Evolutionary conservation across 176 grass and related monocot species (phyloP), one percentile per base, ranked within the genome.

Genomic region (Saccharum officinarum): DNA sequence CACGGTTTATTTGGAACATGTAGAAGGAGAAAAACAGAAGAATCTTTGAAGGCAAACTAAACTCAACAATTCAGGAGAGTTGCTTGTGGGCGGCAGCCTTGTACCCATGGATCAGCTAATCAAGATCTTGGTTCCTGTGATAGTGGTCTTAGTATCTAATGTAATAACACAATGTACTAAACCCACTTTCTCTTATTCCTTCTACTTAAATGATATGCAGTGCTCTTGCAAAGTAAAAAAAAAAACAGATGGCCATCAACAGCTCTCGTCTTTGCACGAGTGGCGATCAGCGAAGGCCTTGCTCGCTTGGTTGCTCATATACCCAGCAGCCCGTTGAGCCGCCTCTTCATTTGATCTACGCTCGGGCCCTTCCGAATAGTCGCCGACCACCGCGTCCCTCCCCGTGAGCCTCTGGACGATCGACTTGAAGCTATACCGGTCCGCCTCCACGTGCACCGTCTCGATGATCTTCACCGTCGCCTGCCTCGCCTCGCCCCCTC

Each of bases 331-430:
- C 9, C 26, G 46, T 2, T 25, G 26, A 23, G 71, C 37, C 47
- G 23, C 60, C 57, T 2, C 60, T 38, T 87, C 69, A 3, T 66
- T 23, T 31, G 61, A 15, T 38, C 36, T 3, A 31, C 47, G 45
- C 50, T 62, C 66, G 1, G 69, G 45, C 38, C 70, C 25, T 0
- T 68, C 62, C 49, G 62, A 9, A 37, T 36, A 39, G 63, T 50
- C 71, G 18, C 78, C 75, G 52, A 34, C 75, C 80, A 72, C 69
- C 75, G 81, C 74, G 30, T 89, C 87, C 67, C 68, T 80, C 8
- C 81, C 87, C 33, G 87, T 89, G 81, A 89, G 23, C 81, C 60
- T 84, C 75, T 89, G 87, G 18, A 80, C 87, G 81, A 89, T 36
- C 1, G 87, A 84, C 81, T 84, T 89, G 81, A 89, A 89, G 55